Conservation (phyloP, 1,284 basidiomycete species). For the Ceratobasidium papillatum region DNA sequence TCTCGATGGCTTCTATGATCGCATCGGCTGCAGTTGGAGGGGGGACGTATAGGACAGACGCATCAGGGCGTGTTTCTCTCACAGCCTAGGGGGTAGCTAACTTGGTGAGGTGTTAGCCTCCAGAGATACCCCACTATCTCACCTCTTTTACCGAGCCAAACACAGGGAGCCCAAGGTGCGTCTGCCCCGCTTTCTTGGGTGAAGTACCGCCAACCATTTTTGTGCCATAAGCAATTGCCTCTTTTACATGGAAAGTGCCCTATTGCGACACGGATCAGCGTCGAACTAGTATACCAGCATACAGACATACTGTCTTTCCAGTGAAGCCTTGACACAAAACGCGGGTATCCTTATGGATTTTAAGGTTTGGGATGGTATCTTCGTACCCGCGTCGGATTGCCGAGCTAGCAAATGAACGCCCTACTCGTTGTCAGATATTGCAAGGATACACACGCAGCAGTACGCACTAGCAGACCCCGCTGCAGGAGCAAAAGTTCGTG, state of each 20-base stretch:
- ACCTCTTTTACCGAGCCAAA: conserved; percentile 95
- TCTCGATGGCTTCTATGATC: conserved; percentile 97
- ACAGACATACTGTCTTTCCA: conserved; percentile 87
- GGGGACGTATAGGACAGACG: conserved; percentile 94
- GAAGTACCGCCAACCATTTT: conserved; percentile 98
- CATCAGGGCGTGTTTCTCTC: conserved; percentile 83
- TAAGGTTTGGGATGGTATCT: conserved; percentile 90
- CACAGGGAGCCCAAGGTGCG: conserved; percentile 94
- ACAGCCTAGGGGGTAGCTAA: conserved; percentile 68
- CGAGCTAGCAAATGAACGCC: conserved; percentile 73
- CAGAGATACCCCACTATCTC: conserved; percentile 36
- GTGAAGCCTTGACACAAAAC: conserved; percentile 95
- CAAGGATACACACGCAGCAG: not conserved
- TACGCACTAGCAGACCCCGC: conserved; percentile 28
- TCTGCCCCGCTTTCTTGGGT: conserved; percentile 96
- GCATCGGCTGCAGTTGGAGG: conserved; percentile 93
- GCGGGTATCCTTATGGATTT: conserved; percentile 94
- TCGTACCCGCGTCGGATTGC: conserved; percentile 78
- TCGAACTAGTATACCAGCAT: conserved; percentile 38
- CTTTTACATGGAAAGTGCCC: conserved; percentile 97
- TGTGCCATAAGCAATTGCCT: conserved; percentile 95
- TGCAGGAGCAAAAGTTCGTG: conserved; percentile 28
- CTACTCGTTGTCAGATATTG: conserved; percentile 17
- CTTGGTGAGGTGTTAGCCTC: not conserved
- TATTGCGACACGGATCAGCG: conserved; percentile 52